Conservation (phyloP, 257 asterid genomes). For the Capsicum rhomboideum region DNA sequence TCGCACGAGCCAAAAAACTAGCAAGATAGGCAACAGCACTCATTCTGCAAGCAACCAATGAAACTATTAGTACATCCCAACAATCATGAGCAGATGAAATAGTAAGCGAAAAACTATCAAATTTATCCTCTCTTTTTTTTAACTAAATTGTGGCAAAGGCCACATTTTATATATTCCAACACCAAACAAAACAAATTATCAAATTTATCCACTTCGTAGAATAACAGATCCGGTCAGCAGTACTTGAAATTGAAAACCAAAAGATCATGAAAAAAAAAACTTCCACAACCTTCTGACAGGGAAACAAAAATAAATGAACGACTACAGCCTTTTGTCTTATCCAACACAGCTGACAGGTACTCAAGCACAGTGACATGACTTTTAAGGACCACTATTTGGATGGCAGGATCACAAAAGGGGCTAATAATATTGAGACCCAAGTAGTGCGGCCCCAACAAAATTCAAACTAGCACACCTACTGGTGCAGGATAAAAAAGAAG, state of each 20-base stretch:
- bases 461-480: not conserved
- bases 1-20: slow-evolving; percentile 80
- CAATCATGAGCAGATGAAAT: not conserved
- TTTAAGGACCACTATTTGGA: not conserved
- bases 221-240: not conserved
- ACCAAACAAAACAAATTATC: too few relatives aligned
- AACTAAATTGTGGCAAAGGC: too few relatives aligned
- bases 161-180: too few relatives aligned
- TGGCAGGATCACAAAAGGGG: not conserved
- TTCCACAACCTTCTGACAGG: not conserved
- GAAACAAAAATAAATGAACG: not conserved
- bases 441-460: not conserved
- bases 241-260: not conserved
- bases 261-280: not conserved
- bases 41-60: slow-evolving; percentile 53
- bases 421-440: not conserved
- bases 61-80: not conserved
- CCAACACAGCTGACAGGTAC: not conserved
- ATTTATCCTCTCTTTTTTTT: too few relatives aligned
- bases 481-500: not conserved
- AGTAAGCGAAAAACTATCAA: not conserved
- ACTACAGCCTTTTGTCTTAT: not conserved
- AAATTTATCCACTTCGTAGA: not conserved
- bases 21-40: slow-evolving; percentile 88
- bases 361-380: not conserved